Conservation (phyloP, 768 basidiomycete genomes). For the Trametes coccinea region DNA sequence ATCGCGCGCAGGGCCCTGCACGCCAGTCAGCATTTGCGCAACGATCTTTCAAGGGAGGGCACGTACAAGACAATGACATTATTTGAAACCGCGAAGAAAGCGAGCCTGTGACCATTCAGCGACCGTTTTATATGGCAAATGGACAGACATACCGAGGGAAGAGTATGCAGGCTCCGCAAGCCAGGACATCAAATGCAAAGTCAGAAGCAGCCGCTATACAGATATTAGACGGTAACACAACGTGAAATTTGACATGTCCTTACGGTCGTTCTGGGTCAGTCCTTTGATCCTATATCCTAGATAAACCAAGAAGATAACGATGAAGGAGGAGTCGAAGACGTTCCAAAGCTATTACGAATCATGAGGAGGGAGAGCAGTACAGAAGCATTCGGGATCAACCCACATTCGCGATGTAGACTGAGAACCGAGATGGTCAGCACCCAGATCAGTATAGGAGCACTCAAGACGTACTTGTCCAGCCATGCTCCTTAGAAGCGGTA, state of each 20-base stretch:
- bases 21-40: conserved; percentile 7
- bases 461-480: conserved; percentile 72
- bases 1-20: conserved; percentile 76
- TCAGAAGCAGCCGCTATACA: conserved; percentile 48
- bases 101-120: conserved; percentile 47
- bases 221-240: not conserved
- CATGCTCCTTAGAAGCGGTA: conserved; percentile 82
- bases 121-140: not conserved
- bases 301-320: conserved; percentile 69
- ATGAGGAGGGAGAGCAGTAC: not conserved
- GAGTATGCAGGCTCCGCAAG: conserved; percentile 83
- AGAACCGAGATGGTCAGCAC: not conserved
- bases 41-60: not conserved
- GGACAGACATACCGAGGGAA: conserved; percentile 63
- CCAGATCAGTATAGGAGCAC: not conserved
- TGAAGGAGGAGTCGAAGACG: conserved; percentile 79
- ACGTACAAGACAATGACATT: conserved; percentile 77
- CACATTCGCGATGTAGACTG: conserved; percentile 85
- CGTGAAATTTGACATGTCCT: conserved; percentile 8
- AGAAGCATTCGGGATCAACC: conserved; percentile 2
- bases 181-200: conserved; percentile 78
- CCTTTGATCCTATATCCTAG: conserved; percentile 65
- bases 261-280: conserved; percentile 53
- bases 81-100: conserved; percentile 78
- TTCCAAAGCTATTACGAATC: conserved; percentile 73